Conservation (phyloP, 2,329 filamentous ascomycete genomes). For the Magnaporthiopsis rhizophila region DNA sequence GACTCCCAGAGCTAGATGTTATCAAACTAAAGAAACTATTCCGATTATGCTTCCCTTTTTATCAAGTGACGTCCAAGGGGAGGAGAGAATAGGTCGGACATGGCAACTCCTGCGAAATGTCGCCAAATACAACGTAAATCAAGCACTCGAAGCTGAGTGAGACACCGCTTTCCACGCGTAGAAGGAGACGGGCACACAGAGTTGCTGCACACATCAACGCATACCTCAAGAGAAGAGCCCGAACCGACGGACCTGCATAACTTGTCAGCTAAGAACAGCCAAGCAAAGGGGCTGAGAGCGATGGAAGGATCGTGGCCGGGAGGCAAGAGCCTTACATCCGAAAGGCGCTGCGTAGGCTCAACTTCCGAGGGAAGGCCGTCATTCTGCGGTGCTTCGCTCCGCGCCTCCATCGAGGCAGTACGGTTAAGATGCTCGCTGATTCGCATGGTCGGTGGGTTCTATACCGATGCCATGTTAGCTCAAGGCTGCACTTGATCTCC, state of each 20-base stretch:
- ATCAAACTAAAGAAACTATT: neutral
- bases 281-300: neutral
- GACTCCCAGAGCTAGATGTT: neutral
- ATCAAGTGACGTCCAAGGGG: neutral
- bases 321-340: conserved; percentile 44
- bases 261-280: conserved; percentile 17
- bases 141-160: neutral
- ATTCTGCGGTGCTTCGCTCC: conserved; percentile 8
- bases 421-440: conserved; percentile 17
- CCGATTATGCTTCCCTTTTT: neutral
- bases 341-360: conserved; percentile 67
- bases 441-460: conserved; percentile 13
- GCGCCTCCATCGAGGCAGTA: conserved; percentile 1
- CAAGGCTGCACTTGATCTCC: neutral
- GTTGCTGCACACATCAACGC: neutral
- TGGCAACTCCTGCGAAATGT: neutral
- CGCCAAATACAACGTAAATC: neutral
- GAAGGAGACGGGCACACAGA: neutral
- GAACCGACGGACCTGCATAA: conserved; percentile 21
- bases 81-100: neutral
- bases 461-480: neutral
- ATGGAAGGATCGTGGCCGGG: neutral
- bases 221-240: conserved; percentile 21
- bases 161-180: too few species aligned
- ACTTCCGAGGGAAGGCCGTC: conserved; percentile 29